phyloP scores from a whole-genome alignment of 192 early-diverging fungal species.

The Coemansia sp. region DNA sequence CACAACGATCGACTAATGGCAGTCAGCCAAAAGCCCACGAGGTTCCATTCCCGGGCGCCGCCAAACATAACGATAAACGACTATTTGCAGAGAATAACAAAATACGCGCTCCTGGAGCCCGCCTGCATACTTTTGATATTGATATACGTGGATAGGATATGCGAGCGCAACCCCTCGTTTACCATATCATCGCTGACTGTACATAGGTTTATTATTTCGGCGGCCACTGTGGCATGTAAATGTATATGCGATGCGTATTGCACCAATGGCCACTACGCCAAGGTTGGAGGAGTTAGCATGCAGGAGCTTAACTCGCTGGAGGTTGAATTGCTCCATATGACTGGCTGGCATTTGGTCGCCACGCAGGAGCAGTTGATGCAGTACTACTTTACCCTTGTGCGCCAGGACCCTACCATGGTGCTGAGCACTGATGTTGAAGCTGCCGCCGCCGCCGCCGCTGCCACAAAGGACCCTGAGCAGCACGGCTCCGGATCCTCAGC shows the following conservation, averaged over 20 bases:
- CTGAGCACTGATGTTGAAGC: slow-evolving; percentile 24
- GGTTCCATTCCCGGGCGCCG: slow-evolving; percentile 92
- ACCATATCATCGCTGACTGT: slow-evolving; percentile 92
- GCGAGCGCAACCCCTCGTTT: slow-evolving; percentile 68
- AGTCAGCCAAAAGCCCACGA: slow-evolving; percentile 62
- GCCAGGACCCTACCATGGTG: slow-evolving; percentile 64
- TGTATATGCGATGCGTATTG: slow-evolving; percentile 90
- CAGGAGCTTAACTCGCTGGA: slow-evolving; percentile 93
- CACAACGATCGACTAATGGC: slow-evolving; percentile 66
- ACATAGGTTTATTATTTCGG: slow-evolving; percentile 90
- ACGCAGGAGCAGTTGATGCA: slow-evolving; percentile 78
- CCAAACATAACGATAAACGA: slow-evolving; percentile 84
- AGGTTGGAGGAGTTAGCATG: slow-evolving; percentile 90
- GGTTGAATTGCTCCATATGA: slow-evolving; percentile 81
- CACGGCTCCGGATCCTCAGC: no score
- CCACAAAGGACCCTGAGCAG: no score
- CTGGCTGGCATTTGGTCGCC: slow-evolving; percentile 86
- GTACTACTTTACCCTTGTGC: slow-evolving; percentile 89
- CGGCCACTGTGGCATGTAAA: slow-evolving; percentile 82
- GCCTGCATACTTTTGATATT: slow-evolving; percentile 84
- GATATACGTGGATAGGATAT: slow-evolving; percentile 92
- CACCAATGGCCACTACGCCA: slow-evolving; percentile 93
- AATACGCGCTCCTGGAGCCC: slow-evolving; percentile 87
- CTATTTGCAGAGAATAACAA: slow-evolving; percentile 86
- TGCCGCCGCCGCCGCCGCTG: no score